Evolutionary conservation across 805 yeast genomes (phyloP).

Genomic region (Nakazawaea anatomiae): DNA sequence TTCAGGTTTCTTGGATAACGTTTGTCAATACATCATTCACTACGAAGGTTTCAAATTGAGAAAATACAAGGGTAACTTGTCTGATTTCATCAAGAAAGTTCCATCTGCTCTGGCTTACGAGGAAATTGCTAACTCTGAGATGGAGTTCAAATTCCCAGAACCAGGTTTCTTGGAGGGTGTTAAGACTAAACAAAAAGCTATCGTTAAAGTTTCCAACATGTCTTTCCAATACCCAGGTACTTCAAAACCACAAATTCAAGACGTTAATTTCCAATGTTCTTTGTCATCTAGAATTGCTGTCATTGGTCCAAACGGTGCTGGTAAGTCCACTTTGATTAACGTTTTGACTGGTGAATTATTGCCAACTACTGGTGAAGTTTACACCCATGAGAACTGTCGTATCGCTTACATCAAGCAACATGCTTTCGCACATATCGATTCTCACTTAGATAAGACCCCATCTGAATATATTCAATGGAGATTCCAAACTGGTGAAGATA

Average conservation of each 20-base stretch:
- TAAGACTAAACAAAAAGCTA: conserved; percentile 99
- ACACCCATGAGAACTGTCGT: conserved; percentile 99
- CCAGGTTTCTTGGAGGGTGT: conserved; percentile 99
- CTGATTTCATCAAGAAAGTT: conserved; percentile 97
- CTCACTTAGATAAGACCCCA: conserved; percentile 98
- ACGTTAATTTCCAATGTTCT: conserved; percentile 97
- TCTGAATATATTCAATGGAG: conserved; percentile 99
- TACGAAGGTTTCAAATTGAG: conserved; percentile 99
- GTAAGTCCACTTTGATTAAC: conserved; percentile 98
- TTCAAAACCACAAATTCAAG: conserved; percentile 84
- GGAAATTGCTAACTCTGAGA: conserved; percentile 97
- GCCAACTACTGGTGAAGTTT: conserved; percentile 98
- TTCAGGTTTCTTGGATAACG: conserved; percentile 98
- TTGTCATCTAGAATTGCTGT: conserved; percentile 99
- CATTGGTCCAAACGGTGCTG: conserved; percentile 99
- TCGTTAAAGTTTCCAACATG: conserved; percentile 96
- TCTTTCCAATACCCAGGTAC: conserved; percentile 99
- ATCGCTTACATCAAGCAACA: conserved; percentile 99
- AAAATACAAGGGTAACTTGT: conserved; percentile 99
- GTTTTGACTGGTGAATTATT: conserved; percentile 99
- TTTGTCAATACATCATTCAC: conserved; percentile 97
- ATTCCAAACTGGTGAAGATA: conserved; percentile 99
- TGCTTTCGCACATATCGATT: conserved; percentile 99
- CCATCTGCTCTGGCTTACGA: conserved; percentile 98
- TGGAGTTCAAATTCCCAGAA: conserved; percentile 97